Conservation (phyloP, 176 grass and related monocot species). For the Lolium multiflorum region DNA sequence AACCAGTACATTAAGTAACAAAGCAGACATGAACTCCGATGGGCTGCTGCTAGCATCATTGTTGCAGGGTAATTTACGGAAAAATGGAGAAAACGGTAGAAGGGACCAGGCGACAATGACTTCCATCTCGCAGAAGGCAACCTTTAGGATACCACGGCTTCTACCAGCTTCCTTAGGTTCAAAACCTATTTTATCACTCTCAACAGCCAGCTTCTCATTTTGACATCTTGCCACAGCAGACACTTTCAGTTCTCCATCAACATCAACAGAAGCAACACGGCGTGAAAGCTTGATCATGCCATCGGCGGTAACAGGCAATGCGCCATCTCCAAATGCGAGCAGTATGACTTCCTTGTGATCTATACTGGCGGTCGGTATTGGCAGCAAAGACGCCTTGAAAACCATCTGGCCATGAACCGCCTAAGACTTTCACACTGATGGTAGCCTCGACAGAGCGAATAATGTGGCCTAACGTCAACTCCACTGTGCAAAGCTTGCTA, state of each 20-base stretch:
- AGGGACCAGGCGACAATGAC: constrained; percentile 2
- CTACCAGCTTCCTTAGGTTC: background rate
- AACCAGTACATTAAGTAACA: background rate
- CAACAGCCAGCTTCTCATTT: background rate
- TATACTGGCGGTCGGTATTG: background rate
- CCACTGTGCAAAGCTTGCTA: background rate
- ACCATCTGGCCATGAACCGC: background rate
- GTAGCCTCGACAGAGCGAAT: background rate
- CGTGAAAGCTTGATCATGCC: background rate
- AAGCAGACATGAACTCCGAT: background rate
- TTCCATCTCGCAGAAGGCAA: background rate
- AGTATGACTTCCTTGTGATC: background rate
- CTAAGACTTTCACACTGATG: background rate
- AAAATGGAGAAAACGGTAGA: background rate
- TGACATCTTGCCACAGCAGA: background rate
- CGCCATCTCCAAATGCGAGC: background rate
- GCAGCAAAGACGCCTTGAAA: background rate
- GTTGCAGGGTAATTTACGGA: background rate
- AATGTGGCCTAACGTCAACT: background rate
- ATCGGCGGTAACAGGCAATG: background rate
- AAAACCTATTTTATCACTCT: background rate
- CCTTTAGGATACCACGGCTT: background rate
- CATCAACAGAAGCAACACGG: background rate
- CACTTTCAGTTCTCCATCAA: background rate
- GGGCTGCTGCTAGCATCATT: background rate